Evolutionary conservation across 192 early-diverging fungal genomes (phyloP), one percentile per base, ranked within the genome.

Genomic region (Coemansia sp.): DNA sequence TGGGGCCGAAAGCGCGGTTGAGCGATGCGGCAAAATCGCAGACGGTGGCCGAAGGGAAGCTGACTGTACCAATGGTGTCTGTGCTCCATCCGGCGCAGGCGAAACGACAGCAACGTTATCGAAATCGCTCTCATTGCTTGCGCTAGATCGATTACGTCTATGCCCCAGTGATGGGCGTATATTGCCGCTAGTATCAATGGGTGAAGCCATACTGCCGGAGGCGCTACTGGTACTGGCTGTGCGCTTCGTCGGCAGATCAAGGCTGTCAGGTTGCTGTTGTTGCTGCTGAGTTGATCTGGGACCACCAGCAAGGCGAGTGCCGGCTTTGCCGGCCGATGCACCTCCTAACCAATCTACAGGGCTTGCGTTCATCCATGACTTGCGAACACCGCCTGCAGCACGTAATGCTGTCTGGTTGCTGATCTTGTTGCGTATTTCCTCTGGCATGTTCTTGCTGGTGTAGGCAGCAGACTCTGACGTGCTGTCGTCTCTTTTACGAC

Each of bases 341-440:
- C 48, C 64, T 30, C 55, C 56, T 20, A 60, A 56, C 78, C 78
- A 81, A 65, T 65, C 66, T 35, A 64, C 39, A 3, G 67, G 23
- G 12, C 72, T 69, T 20, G 71, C 62, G 16, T 67, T 78, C 87
- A 88, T 88, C 87, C 87, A 88, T 35, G 81, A 73, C 69, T 85
- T 85, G 52, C 84, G 77, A 43, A 83, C 67, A 4, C 79, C 86
- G 49, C 87, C 87, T 34, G 82, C 87, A 7, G 86, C 81, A 24
- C 76, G 76, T 45, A 88, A 75, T 21, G 86, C 87, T 26, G 87
- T 87, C 62, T 85, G 75, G 70, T 88, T 88, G 49, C 86, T 88
- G 35, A 82, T 87, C 55, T 74, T 84, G 61, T 80, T 82, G 39
- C 79, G 73, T 45, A 84, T 23, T n/a, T 87, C 85, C 5, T 83